A percentile compares a stretch with the other conserved stretches of the same genome.
phyloP scores from a whole-genome alignment of 139 green algal species.

The Diplosphaera chodatii region DNA sequence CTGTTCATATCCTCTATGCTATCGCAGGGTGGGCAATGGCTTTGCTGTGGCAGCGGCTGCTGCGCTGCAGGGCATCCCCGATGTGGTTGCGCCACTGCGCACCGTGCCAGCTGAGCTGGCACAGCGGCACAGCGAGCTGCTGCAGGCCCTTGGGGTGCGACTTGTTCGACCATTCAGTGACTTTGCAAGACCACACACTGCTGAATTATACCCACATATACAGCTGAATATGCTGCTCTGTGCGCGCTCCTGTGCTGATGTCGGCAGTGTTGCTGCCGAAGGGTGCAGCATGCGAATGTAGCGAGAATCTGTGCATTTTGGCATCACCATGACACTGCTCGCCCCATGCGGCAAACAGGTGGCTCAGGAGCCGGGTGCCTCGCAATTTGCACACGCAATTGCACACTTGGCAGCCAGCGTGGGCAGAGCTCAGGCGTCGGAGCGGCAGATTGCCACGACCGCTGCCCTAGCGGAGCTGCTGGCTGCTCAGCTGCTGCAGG shows the following conservation, averaged over 20 bases:
- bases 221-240: too few species aligned
- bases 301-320: too few species aligned
- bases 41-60: conserved; percentile 25
- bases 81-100: too few species aligned
- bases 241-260: too few species aligned
- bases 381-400: not conserved
- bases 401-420: not conserved
- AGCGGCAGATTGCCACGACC: not conserved
- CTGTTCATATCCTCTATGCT: too few species aligned
- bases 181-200: too few species aligned
- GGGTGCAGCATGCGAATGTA: too few species aligned
- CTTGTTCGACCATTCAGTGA: too few species aligned
- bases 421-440: conserved; percentile 1
- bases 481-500: not conserved
- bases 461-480: conserved; percentile 7
- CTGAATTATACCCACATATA: too few species aligned
- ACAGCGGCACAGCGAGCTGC: not conserved
- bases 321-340: too few species aligned
- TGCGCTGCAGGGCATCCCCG: conserved; percentile 9
- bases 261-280: too few species aligned
- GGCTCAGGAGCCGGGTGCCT: not conserved
- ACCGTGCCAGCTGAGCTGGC: not conserved
- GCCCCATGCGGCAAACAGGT: too few species aligned
- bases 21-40: conserved; percentile 24
- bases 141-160: not conserved